phyloP scores from a whole-genome alignment of 164 flowering plant genomes.

The Dillenia suffruticosa region DNA sequence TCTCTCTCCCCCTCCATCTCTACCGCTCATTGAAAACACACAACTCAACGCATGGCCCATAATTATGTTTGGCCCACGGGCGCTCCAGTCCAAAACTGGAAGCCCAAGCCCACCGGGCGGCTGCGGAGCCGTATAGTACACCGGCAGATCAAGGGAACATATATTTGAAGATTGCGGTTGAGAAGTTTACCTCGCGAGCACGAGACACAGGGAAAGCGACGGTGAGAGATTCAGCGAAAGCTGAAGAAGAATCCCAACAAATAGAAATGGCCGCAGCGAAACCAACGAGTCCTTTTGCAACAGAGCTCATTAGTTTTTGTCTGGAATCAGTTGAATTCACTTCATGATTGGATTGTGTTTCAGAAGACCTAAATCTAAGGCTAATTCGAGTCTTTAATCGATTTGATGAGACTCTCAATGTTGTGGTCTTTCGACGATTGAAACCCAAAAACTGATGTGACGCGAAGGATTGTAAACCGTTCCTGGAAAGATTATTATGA shows the following conservation, averaged over 20 bases:
- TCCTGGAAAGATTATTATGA: no score
- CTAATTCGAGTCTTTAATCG: neutral
- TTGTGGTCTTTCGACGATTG: slow-evolving; percentile 2
- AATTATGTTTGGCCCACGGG: no score
- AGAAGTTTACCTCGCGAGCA: slow-evolving; percentile 62
- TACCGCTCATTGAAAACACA: no score
- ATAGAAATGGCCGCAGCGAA: slow-evolving; percentile 54
- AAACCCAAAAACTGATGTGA: slow-evolving; percentile 17
- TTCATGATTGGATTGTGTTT: slow-evolving; percentile 2
- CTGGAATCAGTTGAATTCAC: neutral
- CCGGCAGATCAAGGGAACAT: no score
- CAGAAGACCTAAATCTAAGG: slow-evolving; percentile 4
- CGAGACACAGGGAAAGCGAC: slow-evolving; percentile 96
- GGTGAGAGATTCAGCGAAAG: slow-evolving; percentile 72
- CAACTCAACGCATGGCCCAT: no score
- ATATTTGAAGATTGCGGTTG: no score
- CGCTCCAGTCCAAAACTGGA: no score
- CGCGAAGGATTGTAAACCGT: neutral
- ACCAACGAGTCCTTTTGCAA: slow-evolving; percentile 41
- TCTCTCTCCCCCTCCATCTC: no score
- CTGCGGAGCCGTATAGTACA: no score
- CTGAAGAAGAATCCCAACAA: slow-evolving; percentile 45
- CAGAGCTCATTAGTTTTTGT: slow-evolving; percentile 17
- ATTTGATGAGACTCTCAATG: slow-evolving; percentile 6
- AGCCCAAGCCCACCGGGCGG: no score